Base-by-base conservation (phyloP, 78 protist genomes). In the Chrysochromulina tobinii region DNA sequence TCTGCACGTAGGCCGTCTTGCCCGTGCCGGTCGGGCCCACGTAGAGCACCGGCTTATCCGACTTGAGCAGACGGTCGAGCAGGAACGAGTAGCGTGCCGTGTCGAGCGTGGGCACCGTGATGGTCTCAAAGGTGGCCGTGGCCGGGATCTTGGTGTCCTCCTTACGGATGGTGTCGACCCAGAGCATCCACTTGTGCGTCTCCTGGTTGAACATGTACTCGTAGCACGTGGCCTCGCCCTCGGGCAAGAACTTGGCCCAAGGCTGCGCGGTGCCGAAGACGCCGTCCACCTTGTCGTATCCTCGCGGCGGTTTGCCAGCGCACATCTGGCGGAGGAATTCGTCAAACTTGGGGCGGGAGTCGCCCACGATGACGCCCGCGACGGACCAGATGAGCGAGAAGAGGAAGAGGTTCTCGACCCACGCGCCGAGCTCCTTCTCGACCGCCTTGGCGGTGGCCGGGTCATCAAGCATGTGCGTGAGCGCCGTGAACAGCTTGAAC, bases 11-110 rank as follows among this genome's bases (percentile, higher is more conserved):
- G 66, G 89, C 83, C 51, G 97, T 93, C 91, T 97, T 97, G 6
- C 97, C 97, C 5, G 97, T 95, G 50, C 98, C 98, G 2, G 97
- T 94, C 18, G 91, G 77, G 8, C 98, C 98, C 61, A 81, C 92
- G 21, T 93, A 61, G 51, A 95, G 69, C 17, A 84, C 3, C 25
- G 91, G 96, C 50, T 20, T 6, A 48, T 6, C 59, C 72, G 89
- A 3, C 20, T 0, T 2, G 1, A 96, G 9, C 15, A 95, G 91
- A 17, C 51, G 23, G 21, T 92, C 48, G 58, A 95, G 69, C 20
- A 96, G 50, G 50, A 18, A 91, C 23, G 93, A 21, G 92, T 88
- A 91, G 48, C 97, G 75, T 48, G 92, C 92, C 0, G 97, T 90
- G 69, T 96, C 98, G 21, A 85, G 69, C 12, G 98, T 96, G 6